phyloP scores from a whole-genome alignment of 1,139 yeast genomes.

The Suhomyces atakaporum region DNA sequence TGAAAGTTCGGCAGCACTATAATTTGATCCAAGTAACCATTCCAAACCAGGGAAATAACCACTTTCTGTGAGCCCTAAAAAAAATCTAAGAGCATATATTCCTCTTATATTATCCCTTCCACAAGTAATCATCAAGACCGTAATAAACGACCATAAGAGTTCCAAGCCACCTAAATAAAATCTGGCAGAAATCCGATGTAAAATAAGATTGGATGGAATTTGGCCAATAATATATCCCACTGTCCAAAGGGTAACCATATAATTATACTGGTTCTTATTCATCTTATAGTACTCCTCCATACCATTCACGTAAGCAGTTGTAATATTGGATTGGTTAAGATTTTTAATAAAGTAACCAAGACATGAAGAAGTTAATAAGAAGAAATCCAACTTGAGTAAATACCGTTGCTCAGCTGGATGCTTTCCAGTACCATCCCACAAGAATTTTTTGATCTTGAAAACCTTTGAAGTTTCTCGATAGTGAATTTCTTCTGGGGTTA shows the following conservation, averaged over 20 bases:
- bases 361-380: constrained; percentile 22
- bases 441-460: constrained; percentile 31
- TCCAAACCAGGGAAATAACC: constrained; percentile 59
- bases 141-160: constrained; percentile 56
- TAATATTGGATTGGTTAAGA: constrained; percentile 47
- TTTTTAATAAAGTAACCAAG: constrained; percentile 28
- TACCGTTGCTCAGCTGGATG: constrained; percentile 31
- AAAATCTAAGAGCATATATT: constrained; percentile 57
- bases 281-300: constrained; percentile 57
- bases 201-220: constrained; percentile 55
- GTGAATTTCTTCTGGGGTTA: constrained; percentile 32
- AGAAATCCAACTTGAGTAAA: constrained; percentile 22
- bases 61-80: constrained; percentile 58
- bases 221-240: constrained; percentile 62
- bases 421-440: constrained; percentile 54
- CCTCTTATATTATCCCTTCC: constrained; percentile 35
- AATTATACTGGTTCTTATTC: constrained; percentile 53
- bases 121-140: constrained; percentile 51
- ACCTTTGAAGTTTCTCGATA: constrained; percentile 24
- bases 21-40: constrained; percentile 19
- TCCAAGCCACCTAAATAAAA: constrained; percentile 56
- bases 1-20: constrained; percentile 36
- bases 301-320: constrained; percentile 62
- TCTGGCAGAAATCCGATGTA: constrained; percentile 55
- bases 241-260: constrained; percentile 54